phyloP scores from a whole-genome alignment of 1,284 basidiomycete genomes.

The Marasmius sp. region DNA sequence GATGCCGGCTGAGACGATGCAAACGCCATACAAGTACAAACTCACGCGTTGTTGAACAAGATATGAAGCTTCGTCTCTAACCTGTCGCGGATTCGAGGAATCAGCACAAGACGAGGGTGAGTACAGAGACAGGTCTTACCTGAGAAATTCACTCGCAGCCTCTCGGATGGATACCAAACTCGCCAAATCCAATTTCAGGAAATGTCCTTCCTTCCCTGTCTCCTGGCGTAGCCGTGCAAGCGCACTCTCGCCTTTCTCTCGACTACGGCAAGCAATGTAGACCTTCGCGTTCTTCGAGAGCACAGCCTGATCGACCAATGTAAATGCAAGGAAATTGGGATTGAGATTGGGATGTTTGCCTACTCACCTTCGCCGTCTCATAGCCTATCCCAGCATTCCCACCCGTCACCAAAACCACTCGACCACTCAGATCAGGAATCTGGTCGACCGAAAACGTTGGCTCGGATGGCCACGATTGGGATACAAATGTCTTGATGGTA shows the following conservation, averaged over 20 bases:
- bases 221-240: neutral
- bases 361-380: slow-evolving; percentile 17
- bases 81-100: slow-evolving; percentile 23
- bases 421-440: slow-evolving; percentile 8
- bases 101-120: neutral
- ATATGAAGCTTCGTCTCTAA: slow-evolving; percentile 40
- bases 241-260: neutral
- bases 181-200: slow-evolving; percentile 53
- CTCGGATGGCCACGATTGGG: slow-evolving; percentile 1
- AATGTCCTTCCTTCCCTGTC: slow-evolving; percentile 1
- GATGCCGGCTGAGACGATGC: neutral
- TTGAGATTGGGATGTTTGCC: too few species aligned
- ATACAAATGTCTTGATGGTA: too few species aligned
- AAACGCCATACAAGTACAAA: neutral
- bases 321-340: too few species aligned
- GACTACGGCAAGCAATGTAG: neutral
- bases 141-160: slow-evolving; percentile 46
- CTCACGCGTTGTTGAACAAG: slow-evolving; percentile 46
- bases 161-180: slow-evolving; percentile 47
- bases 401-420: slow-evolving; percentile 17
- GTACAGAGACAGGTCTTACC: slow-evolving; percentile 17
- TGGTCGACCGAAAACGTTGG: slow-evolving; percentile 4
- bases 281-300: slow-evolving; percentile 1
- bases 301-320: too few species aligned
- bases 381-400: slow-evolving; percentile 29